phyloP scores from a whole-genome alignment of 768 basidiomycete species.

The Mycena belliarum region DNA sequence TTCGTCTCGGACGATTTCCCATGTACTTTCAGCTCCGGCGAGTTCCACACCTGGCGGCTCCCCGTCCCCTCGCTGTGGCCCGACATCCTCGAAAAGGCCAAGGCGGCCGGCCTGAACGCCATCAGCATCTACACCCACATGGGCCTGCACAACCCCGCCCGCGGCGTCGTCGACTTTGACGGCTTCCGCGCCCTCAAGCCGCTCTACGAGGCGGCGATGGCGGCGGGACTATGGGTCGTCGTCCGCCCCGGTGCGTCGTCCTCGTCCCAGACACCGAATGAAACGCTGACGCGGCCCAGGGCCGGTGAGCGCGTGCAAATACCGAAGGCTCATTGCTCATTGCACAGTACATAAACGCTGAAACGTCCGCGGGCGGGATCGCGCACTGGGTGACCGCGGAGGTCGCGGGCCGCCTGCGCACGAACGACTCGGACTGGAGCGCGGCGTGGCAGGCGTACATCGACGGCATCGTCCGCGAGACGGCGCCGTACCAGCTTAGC shows the following conservation, averaged over 20 bases:
- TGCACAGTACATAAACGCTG: constrained; percentile 70
- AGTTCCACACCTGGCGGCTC: constrained; percentile 81
- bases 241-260: constrained; percentile 65
- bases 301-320: constrained; percentile 29
- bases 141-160: constrained; percentile 76
- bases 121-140: constrained; percentile 81
- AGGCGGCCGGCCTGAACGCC: constrained; percentile 79
- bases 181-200: constrained; percentile 71
- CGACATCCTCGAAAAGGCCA: constrained; percentile 79
- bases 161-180: constrained; percentile 70
- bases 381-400: constrained; percentile 71
- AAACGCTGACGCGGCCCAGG: constrained; percentile 26
- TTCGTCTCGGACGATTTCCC: neutral
- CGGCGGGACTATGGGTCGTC: constrained; percentile 75
- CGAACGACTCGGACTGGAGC: constrained; percentile 70
- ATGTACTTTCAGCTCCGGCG: constrained; percentile 61
- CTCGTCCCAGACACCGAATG: neutral
- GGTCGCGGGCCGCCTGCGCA: constrained; percentile 66
- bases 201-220: constrained; percentile 72
- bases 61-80: constrained; percentile 81
- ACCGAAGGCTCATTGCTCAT: neutral
- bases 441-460: constrained; percentile 77
- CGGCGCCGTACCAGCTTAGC: constrained; percentile 66
- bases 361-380: constrained; percentile 77
- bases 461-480: constrained; percentile 59